Percentiles rank a stretch among this genome's conserved stretches.
These are phyloP conservation scores for Phytophthora melonis DNA, from an alignment of 352 stramenopile genomes.

Conservation along the genomic window DNA sequence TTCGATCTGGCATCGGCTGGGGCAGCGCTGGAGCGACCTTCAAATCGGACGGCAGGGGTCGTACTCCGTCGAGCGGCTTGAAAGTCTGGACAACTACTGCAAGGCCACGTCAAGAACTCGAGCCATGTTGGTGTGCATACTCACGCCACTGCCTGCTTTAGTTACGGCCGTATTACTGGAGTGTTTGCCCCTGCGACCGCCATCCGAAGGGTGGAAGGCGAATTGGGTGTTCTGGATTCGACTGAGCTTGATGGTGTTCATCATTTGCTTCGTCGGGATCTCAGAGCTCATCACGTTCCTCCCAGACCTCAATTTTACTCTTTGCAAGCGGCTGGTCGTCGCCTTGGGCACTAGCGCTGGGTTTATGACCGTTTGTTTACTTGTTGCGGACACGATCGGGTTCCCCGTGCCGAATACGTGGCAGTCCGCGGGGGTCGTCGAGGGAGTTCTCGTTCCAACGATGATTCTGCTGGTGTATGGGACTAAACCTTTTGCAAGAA, in stretches of 20 bases:
- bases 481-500: not conserved
- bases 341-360: not conserved
- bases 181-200: not conserved
- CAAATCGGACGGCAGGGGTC: not conserved
- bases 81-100: not conserved
- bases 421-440: not conserved
- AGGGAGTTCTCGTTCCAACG: not conserved
- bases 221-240: not conserved
- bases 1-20: not conserved
- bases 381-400: not conserved
- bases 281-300: not conserved
- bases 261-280: slow-evolving; percentile 1
- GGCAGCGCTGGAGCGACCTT: not conserved
- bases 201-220: not conserved
- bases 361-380: not conserved
- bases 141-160: not conserved
- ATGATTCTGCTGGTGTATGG: not conserved
- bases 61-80: not conserved
- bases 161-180: not conserved
- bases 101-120: not conserved
- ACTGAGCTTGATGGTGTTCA: not conserved
- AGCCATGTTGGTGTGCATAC: not conserved
- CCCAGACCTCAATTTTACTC: not conserved
- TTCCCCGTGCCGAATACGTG: not conserved
- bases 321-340: not conserved